Evolutionary conservation across 2,329 filamentous ascomycete genomes (phyloP).

Genomic region (Capronia americana): DNA sequence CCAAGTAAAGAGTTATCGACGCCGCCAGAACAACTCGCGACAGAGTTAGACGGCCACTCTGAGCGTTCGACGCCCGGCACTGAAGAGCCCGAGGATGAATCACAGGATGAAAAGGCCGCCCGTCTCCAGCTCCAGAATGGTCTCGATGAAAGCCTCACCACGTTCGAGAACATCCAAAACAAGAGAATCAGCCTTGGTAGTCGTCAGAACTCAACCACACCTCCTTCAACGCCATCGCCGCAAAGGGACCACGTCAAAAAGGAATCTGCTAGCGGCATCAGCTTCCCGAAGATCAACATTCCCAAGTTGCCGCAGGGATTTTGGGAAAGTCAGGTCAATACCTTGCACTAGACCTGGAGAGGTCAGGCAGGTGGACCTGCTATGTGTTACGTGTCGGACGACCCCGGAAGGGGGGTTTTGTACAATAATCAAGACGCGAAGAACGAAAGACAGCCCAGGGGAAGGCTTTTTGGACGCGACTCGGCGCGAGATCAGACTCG

Average conservation of each 20-base stretch:
- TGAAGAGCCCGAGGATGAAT: conserved; percentile 22
- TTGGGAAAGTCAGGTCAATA: conserved; percentile 38
- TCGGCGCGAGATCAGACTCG: not conserved
- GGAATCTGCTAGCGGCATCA: conserved; percentile 28
- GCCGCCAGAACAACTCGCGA: conserved; percentile 4
- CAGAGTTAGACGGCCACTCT: not conserved
- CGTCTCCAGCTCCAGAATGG: conserved; percentile 34
- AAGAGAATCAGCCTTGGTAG: conserved; percentile 25
- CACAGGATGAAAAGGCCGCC: conserved; percentile 25
- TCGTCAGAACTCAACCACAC: conserved; percentile 25
- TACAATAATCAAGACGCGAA: not conserved
- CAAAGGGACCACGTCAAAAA: conserved; percentile 25
- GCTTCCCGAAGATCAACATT: conserved; percentile 40
- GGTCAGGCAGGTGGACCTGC: not conserved
- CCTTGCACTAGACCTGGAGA: conserved; percentile 26
- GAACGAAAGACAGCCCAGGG: not conserved
- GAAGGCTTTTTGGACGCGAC: not conserved
- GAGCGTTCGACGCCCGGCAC: conserved; percentile 17
- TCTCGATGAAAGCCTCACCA: conserved; percentile 37
- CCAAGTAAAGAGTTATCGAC: not conserved
- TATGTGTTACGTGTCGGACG: not conserved
- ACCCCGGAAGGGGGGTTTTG: not conserved
- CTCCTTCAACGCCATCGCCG: conserved; percentile 33
- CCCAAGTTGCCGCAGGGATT: conserved; percentile 37
- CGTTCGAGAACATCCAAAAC: conserved; percentile 37